A percentile compares a stretch with the other conserved stretches of the same genome.
phyloP scores from a whole-genome alignment of 257 asterid species.

The Haberlea rhodopensis region DNA sequence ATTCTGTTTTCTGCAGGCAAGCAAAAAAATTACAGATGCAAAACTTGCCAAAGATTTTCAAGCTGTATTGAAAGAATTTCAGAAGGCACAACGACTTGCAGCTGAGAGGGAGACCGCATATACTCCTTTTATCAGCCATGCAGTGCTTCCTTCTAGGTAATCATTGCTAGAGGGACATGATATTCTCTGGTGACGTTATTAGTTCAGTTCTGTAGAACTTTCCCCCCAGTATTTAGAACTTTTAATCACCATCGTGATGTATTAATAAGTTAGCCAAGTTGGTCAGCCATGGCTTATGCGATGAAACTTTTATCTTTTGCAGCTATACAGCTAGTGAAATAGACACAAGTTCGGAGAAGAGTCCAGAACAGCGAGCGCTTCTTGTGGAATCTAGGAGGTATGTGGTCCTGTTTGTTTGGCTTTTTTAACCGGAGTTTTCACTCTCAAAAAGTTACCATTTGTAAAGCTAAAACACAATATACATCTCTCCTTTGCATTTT shows the following conservation, averaged over 20 bases:
- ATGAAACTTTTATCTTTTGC: constrained; percentile 28
- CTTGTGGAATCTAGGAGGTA: constrained; percentile 83
- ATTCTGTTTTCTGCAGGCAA: constrained; percentile 46
- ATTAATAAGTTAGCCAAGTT: too few species aligned
- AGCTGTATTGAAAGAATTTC: constrained; percentile 87
- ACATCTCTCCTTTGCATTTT: too few species aligned
- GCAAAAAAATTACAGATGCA: constrained; percentile 89
- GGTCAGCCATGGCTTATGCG: constrained; percentile 14
- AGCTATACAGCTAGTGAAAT: constrained; percentile 66
- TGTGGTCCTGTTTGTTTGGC: neutral
- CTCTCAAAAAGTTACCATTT: neutral
- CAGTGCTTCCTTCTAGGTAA: constrained; percentile 63
- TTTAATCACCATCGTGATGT: too few species aligned
- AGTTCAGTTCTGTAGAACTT: neutral
- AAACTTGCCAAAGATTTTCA: constrained; percentile 95
- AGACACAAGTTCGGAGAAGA: constrained; percentile 50
- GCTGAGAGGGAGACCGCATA: constrained; percentile 81
- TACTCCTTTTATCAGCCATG: constrained; percentile 59
- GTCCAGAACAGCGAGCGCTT: constrained; percentile 64
- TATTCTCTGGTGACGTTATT: constrained; percentile 2
- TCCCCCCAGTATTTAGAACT: too few species aligned
- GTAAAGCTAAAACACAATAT: too few species aligned
- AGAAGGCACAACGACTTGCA: constrained; percentile 69
- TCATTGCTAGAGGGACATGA: neutral
- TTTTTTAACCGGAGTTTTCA: neutral